Evolutionary conservation across 2,329 filamentous ascomycete genomes (phyloP), one percentile per base, ranked within the genome.

Genomic region (Cercospora sp.): DNA sequence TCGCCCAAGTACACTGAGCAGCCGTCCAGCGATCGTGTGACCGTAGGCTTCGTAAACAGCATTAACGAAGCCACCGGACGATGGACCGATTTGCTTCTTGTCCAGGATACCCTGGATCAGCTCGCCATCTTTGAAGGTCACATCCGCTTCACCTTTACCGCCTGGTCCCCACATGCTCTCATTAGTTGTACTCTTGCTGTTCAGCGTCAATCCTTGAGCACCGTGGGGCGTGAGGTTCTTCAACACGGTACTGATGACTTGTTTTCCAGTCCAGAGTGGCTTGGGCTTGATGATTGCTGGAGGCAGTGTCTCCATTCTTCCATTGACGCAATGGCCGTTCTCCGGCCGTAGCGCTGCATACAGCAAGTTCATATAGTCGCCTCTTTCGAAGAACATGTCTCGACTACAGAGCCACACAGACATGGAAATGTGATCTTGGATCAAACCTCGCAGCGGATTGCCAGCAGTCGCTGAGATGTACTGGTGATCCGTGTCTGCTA

Each of bases 371-470:
- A 97, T 92, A 78, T 98, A 99, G 68, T 96, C 90, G 39, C 91
- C 91, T 66, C 91, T 87, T 69, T 90, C 90, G 77, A 98, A 97
- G 78, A 97, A 94, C 3, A 91, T 92, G 79, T 99, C 95, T 75
- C 92, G 90, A 79, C 90, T 96, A 66, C 94, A 97, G 66, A 99
- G 87, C 80, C 91, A 90, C 3, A 97, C 92, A 55, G 92, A 93
- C 78, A 99, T 94, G 2, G 94, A 97, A 68, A 99, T 91, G 80
- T 99, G 95, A 85, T 99, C 95, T 81, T 99, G 96, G 81, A 99
- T 99, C 62, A 99, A 83, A 87, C 95, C 95, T 84, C 95, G 87
- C 16, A 99, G 84, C 0, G 95, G 95, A 77, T 97, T 96, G 66
- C 95, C 95, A 16, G 93, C 92, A 3, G 95, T 99, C 20, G 91